A percentile compares a stretch with the other conserved stretches of the same genome.
phyloP scores from a whole-genome alignment of 768 basidiomycete genomes.

The Scleroderma citrinum region DNA sequence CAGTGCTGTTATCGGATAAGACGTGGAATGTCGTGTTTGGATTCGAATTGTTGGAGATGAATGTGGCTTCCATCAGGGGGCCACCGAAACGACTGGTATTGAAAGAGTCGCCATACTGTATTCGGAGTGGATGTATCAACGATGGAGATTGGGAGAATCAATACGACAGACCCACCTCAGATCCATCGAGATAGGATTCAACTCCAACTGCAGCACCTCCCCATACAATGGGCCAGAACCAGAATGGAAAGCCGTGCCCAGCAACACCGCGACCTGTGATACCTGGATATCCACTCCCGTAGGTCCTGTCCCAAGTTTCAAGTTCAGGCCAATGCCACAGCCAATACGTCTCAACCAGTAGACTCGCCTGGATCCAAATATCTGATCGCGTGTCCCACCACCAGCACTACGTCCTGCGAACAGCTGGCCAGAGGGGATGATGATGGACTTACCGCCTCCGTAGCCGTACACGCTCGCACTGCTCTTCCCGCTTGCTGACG shows the following conservation, averaged over 20 bases:
- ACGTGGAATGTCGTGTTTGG: constrained; percentile 37
- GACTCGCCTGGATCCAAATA: constrained; percentile 41
- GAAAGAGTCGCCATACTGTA: constrained; percentile 39
- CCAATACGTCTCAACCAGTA: constrained; percentile 2
- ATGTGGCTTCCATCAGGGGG: constrained; percentile 31
- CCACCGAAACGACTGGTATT: constrained; percentile 50
- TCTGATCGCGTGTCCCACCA: constrained; percentile 41
- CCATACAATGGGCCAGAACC: constrained; percentile 63
- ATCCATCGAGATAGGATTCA: constrained; percentile 30
- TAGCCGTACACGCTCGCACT: constrained; percentile 27
- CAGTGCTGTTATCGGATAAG: constrained; percentile 43
- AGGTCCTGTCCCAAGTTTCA: constrained; percentile 31
- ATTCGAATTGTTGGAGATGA: constrained; percentile 33
- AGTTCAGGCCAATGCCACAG: background rate
- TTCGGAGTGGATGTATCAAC: constrained; percentile 11
- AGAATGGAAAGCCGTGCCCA: constrained; percentile 53
- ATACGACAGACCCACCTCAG: constrained; percentile 33
- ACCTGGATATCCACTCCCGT: constrained; percentile 63
- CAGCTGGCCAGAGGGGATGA: constrained; percentile 39
- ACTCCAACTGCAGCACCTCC: constrained; percentile 22
- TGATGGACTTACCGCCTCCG: constrained; percentile 25
- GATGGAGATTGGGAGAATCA: background rate
- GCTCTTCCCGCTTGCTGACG: constrained; percentile 17
- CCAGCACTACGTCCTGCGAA: constrained; percentile 47
- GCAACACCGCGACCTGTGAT: constrained; percentile 37